Base-by-base conservation (phyloP, 148 eudicot genomes). In the Vaccinium corymbosum region DNA sequence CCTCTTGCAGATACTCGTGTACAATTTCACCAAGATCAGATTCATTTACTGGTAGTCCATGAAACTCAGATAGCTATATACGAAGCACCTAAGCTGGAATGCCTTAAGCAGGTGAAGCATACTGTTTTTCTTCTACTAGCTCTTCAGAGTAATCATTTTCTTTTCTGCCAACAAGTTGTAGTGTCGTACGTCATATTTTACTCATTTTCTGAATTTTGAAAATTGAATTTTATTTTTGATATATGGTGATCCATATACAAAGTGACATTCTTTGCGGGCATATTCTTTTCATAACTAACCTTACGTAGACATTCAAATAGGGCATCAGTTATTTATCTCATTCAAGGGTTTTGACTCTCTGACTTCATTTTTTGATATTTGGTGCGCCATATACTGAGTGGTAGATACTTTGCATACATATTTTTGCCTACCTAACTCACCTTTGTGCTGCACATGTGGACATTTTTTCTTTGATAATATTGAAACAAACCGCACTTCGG, bases 11-110 rank as follows among this genome's bases (percentile, higher is more conserved):
- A 97, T 87, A 97, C 98, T 38, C 90, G 91, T 71, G 96, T 97
- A 46, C 99, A 97, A 81, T 97, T 97, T 85, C 98, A 95, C 87
- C 93, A 93, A 83, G 94, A 97, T 85, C 98, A 97, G 89, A 88
- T 87, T 56, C 98, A 95, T 87, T 76, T 97, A 61, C 83, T 97
- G 79, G 96, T 90, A 50, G 95, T 92, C 68, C 99, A 95, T 87
- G 98, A 94, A 92, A 93, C 94, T 73, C 99, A 97, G 86, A 92
- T 95, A 79, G 98, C 96, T 59, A 91, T 97, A 51, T 94, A 92
- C 59, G 96, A 94, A 88, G 95, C 96, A 76, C 91, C 95, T 16
- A 95, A 93, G 80, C 94, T 94, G 81, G 98, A 93, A 70, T 91
- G 97, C 81, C 90, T 89, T 32, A 91, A 93, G 80, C 94, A 93